Conservation (phyloP, 2,329 filamentous ascomycete genomes). For the Alternaria sp. region DNA sequence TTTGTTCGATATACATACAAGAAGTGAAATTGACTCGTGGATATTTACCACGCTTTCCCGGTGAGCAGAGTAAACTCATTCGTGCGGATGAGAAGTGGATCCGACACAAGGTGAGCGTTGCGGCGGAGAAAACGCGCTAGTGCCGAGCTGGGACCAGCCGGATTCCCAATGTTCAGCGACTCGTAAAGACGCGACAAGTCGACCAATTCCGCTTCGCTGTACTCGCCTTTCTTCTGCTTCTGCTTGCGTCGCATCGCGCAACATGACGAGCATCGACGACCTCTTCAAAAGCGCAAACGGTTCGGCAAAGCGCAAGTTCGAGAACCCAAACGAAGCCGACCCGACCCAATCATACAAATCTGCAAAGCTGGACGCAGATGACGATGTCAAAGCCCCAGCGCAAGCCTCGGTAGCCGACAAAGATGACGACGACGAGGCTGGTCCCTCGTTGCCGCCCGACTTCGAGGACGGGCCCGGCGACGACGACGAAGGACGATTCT, state of each 20-base stretch:
- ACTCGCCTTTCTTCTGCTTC: neutral
- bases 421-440: conserved; percentile 53
- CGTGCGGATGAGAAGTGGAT: neutral
- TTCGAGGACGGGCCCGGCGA: conserved; percentile 61
- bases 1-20: neutral
- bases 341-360: conserved; percentile 67
- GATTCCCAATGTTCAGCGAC: neutral
- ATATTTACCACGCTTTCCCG: rapidly evolving
- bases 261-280: conserved; percentile 67
- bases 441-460: conserved; percentile 62
- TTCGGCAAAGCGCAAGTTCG: conserved; percentile 65
- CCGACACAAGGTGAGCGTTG: neutral
- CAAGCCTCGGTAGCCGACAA: conserved; percentile 58
- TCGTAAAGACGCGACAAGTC: conserved; percentile 8
- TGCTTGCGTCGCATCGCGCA: neutral
- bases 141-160: conserved; percentile 6
- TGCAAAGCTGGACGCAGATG: conserved; percentile 59
- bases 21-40: neutral
- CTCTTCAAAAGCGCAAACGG: conserved; percentile 65
- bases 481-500: conserved; percentile 94
- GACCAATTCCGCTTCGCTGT: conserved; percentile 3
- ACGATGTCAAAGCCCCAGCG: conserved; percentile 57
- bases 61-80: neutral
- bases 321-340: conserved; percentile 59
- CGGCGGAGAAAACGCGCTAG: conserved; percentile 4